Evolutionary conservation across 2,329 filamentous ascomycete species (phyloP).

Genomic region (Fusarium pseudograminearum): DNA sequence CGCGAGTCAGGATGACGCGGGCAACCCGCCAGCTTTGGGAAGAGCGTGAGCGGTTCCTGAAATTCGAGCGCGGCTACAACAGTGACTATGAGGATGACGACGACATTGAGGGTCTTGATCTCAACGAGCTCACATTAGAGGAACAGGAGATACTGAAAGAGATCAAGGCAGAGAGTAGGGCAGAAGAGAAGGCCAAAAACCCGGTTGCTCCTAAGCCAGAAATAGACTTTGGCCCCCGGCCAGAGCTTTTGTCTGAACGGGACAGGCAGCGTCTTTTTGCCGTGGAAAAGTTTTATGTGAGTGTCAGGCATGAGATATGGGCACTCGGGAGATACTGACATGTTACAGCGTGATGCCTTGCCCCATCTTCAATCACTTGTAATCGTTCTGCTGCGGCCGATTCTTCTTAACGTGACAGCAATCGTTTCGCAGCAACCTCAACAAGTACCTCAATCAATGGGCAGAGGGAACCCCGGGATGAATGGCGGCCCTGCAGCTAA

Average conservation of each 20-base stretch:
- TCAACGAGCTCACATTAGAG: slow-evolving; percentile 58
- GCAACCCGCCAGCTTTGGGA: slow-evolving; percentile 95
- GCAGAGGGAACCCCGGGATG: slow-evolving; percentile 54
- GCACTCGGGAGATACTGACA: background rate
- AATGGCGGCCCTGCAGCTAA: slow-evolving; percentile 55
- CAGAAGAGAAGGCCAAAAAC: slow-evolving; percentile 43
- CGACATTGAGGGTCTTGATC: slow-evolving; percentile 61
- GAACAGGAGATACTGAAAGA: slow-evolving; percentile 57
- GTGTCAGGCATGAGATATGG: slow-evolving; percentile 51
- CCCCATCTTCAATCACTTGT: slow-evolving; percentile 92
- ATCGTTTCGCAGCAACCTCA: slow-evolving; percentile 73
- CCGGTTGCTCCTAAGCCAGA: slow-evolving; percentile 43
- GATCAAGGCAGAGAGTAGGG: slow-evolving; percentile 53
- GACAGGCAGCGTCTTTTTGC: slow-evolving; percentile 74
- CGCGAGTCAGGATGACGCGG: slow-evolving; percentile 88
- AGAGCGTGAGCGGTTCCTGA: slow-evolving; percentile 90
- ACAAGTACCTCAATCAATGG: slow-evolving; percentile 60
- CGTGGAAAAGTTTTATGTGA: slow-evolving; percentile 87
- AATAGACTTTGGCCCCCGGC: slow-evolving; percentile 62
- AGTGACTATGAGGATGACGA: slow-evolving; percentile 60
- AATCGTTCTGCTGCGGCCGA: slow-evolving; percentile 90
- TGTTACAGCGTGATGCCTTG: slow-evolving; percentile 73
- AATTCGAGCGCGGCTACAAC: slow-evolving; percentile 91
- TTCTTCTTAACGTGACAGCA: slow-evolving; percentile 89
- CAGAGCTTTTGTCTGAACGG: slow-evolving; percentile 62